Evolutionary conservation across 2,329 filamentous ascomycete genomes (phyloP), one percentile per base, ranked within the genome.

Genomic region (Endoconidiophora polonica): DNA sequence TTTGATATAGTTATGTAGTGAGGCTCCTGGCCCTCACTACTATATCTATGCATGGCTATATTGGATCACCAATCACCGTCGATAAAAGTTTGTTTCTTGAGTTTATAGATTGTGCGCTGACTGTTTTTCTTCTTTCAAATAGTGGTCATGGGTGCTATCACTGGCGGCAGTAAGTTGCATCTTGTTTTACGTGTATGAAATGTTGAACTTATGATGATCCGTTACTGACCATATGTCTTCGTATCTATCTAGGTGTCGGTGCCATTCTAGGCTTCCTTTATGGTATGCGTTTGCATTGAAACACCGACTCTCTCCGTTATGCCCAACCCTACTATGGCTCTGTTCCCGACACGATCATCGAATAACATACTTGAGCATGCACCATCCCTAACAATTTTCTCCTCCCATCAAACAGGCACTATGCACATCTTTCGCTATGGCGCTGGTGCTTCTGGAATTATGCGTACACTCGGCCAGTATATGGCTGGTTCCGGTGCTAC

Each of bases 111-210:
- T 20, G 4, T 44, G 40, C 33, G 46, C 46, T 52, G 45, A 48
- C 26, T 5, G 12, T 26, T 6, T 41, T 33, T 39, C 20, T 24
- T 10, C 23, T 5, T 22, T 16, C n/a, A 16, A 23, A 45, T 63
- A 94, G 87, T 88, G 66, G 95, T 94, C 73, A 95, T 96, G 87
- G 91, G 91, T 59, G 87, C 84, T 55, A 81, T 98, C 81, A 96
- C 96, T 87, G 91, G 91, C 59, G 86, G 87, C 64, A 93, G 90
- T 96, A 83, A 60, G 87, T 77, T 48, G 47, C 48, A 37, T 43
- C 22, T 16, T 48, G 18, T 16, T 40, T 24, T 24, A 4, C 9
- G n/a, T 20, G 16, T 10, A 24, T 26, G 14, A 18, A 18, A 16
- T 10, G 14, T 24, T 26, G 16, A 6, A 18, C 3, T 44, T 12